Conservation (phyloP, 2,329 filamentous ascomycete genomes). For the Tympanopsis confertula region DNA sequence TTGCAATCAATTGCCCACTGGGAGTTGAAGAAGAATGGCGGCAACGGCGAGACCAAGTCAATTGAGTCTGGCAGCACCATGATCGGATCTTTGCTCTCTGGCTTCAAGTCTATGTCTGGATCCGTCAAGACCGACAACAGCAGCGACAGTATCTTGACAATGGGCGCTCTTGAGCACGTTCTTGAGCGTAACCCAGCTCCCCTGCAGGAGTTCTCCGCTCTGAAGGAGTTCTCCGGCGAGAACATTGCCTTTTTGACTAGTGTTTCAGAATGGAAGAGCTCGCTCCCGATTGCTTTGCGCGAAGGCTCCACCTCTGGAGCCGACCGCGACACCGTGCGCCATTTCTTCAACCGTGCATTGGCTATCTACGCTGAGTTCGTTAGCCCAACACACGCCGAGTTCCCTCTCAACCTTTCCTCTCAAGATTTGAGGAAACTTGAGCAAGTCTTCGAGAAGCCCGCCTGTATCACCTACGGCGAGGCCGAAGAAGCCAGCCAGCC, state of each 20-base stretch:
- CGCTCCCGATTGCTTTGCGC: conserved; percentile 12
- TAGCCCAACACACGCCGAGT: conserved; percentile 47
- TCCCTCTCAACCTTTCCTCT: conserved; percentile 55
- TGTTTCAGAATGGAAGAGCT: conserved; percentile 42
- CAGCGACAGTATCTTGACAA: conserved; percentile 38
- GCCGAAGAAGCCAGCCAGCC: conserved; percentile 20
- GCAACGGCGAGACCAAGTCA: conserved; percentile 15
- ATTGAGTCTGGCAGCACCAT: conserved; percentile 16
- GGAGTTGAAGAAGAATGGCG: conserved; percentile 26
- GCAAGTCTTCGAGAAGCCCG: conserved; percentile 40
- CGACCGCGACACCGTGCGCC: conserved; percentile 23
- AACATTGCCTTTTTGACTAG: conserved; percentile 56
- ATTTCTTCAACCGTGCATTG: conserved; percentile 45
- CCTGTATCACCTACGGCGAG: conserved; percentile 29
- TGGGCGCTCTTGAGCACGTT: conserved; percentile 50
- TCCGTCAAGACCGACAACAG: conserved; percentile 19
- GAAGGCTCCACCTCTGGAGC: conserved; percentile 9
- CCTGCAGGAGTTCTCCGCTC: conserved; percentile 52
- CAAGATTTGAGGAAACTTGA: conserved; percentile 41
- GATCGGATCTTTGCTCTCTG: conserved; percentile 7
- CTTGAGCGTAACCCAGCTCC: conserved; percentile 45
- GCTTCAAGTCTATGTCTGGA: conserved; percentile 21
- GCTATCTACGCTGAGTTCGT: conserved; percentile 52
- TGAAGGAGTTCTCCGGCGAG: conserved; percentile 58
- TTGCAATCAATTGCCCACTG: conserved; percentile 35